These are phyloP conservation scores for Boletellus deceptivus DNA, from an alignment of 1,284 basidiomycete genomes.

Conservation along the genomic window DNA sequence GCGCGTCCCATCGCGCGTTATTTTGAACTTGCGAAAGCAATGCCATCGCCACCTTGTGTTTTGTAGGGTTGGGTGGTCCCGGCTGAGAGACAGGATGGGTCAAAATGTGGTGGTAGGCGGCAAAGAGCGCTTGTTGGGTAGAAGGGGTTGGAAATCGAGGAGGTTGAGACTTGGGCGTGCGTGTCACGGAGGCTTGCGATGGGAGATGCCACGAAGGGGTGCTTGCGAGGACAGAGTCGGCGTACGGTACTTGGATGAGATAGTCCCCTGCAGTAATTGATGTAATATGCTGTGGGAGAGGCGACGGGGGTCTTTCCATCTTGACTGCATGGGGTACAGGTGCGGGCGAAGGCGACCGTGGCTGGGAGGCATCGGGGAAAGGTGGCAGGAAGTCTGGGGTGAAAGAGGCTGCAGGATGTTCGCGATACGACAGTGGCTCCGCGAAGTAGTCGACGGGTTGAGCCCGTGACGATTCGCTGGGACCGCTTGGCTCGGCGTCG, in stretches of 20 bases:
- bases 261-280: constrained; percentile 49
- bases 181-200: constrained; percentile 31
- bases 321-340: constrained; percentile 34
- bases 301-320: constrained; percentile 32
- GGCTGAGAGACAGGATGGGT: constrained; percentile 46
- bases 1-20: constrained; percentile 62
- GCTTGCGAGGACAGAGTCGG: constrained; percentile 60
- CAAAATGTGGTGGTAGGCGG: constrained; percentile 65
- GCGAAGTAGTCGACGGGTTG: constrained; percentile 7
- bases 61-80: constrained; percentile 47
- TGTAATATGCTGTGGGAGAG: constrained; percentile 33
- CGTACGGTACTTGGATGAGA: constrained; percentile 64
- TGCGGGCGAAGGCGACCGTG: constrained; percentile 34
- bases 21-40: constrained; percentile 55
- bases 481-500: constrained; percentile 31
- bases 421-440: constrained; percentile 26
- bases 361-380: constrained; percentile 46
- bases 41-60: constrained; percentile 69
- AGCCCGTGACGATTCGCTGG: constrained; percentile 18
- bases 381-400: constrained; percentile 36
- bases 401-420: constrained; percentile 23
- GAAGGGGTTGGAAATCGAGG: constrained; percentile 41
- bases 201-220: constrained; percentile 69
- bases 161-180: constrained; percentile 17
- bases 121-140: constrained; percentile 59